Evolutionary conservation across 345 rosid species (phyloP).

Genomic region (Citrus inodora): DNA sequence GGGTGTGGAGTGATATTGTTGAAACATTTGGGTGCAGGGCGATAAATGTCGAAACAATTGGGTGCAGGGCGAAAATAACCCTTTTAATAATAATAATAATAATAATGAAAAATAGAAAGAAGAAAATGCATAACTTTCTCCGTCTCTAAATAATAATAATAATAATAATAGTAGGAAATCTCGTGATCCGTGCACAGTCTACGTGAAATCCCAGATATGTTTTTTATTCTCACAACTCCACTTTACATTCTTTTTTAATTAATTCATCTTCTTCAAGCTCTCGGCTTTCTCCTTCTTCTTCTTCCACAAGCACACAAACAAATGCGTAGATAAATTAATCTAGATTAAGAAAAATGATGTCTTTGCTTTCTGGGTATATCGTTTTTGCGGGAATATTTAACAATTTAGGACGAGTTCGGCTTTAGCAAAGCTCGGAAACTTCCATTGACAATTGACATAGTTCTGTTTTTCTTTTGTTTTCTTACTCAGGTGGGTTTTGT

Average conservation of each 20-base stretch:
- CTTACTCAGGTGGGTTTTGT: constrained; percentile 17
- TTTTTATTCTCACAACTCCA: not conserved
- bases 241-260: not conserved
- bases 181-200: constrained; percentile 44
- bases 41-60: no score
- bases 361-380: constrained; percentile 11
- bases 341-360: not conserved
- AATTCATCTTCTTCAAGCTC: constrained; percentile 15
- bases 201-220: constrained; percentile 40
- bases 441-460: no score
- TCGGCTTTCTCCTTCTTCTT: not conserved
- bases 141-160: constrained; percentile 22
- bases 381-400: not conserved
- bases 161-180: constrained; percentile 16
- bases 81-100: not conserved
- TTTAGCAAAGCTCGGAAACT: not conserved
- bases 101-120: not conserved
- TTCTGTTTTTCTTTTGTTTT: no score
- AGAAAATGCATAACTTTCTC: constrained; percentile 26
- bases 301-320: not conserved
- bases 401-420: not conserved
- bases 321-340: no score
- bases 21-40: no score
- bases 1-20: no score
- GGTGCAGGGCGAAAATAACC: no score